A percentile compares a stretch with the other conserved stretches of the same genome.
These are phyloP conservation scores for Urostyla sp. DNA, from an alignment of 73 alveolate species.

Conservation along the genomic window DNA sequence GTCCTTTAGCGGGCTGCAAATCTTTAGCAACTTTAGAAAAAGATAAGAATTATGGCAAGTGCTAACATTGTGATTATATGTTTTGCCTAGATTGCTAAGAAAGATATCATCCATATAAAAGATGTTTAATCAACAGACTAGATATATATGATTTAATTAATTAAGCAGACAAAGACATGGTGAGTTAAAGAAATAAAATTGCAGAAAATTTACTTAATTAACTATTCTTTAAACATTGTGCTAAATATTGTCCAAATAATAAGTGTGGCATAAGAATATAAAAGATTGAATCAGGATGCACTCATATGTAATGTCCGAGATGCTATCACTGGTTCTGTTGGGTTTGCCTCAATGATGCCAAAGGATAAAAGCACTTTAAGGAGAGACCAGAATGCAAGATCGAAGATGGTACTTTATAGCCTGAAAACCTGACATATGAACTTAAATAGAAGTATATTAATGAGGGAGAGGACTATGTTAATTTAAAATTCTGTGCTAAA, in stretches of 20 bases:
- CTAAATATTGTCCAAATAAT: slow-evolving; percentile 36
- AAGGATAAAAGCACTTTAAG: slow-evolving; percentile 39
- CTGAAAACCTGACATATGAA: slow-evolving; percentile 11
- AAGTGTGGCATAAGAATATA: slow-evolving; percentile 29
- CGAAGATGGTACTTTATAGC: background rate
- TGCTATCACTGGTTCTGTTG: slow-evolving; percentile 41
- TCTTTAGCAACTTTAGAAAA: slow-evolving; percentile 19
- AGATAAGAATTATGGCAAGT: slow-evolving; percentile 6
- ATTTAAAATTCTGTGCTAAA: slow-evolving; percentile 36
- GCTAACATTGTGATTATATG: slow-evolving; percentile 32
- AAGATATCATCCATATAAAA: slow-evolving; percentile 48
- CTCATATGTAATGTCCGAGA: slow-evolving; percentile 21
- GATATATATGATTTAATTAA: background rate
- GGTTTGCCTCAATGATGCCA: slow-evolving; percentile 34
- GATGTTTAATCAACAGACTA: slow-evolving; percentile 43
- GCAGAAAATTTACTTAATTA: slow-evolving; percentile 18
- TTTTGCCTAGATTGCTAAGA: slow-evolving; percentile 56
- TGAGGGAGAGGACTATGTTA: slow-evolving; percentile 13
- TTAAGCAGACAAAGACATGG: background rate
- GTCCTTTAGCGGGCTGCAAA: slow-evolving; percentile 43
- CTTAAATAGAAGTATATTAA: background rate
- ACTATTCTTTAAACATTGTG: slow-evolving; percentile 16
- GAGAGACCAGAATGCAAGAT: slow-evolving; percentile 27
- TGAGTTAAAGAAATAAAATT: background rate
- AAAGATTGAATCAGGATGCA: slow-evolving; percentile 28